Base-by-base conservation (phyloP, 1,284 basidiomycete species). In the Boletus subluridellus region DNA sequence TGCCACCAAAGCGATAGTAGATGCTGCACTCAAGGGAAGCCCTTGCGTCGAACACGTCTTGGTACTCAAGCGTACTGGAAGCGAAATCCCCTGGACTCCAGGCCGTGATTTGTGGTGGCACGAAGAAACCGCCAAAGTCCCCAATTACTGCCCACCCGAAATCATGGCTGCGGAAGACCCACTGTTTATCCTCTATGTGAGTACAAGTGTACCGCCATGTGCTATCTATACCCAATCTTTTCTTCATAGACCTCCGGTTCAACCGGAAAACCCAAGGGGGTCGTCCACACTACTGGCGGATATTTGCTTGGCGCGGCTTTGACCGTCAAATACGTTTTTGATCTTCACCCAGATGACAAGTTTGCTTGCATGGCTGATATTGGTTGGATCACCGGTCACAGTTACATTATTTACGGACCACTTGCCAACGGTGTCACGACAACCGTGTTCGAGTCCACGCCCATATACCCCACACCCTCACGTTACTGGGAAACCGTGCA, bases 341-440 rank as follows among this genome's bases (percentile, higher is more conserved):
- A 99, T 73, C 86, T 98, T 34, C 97, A 99, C 75, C 85, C 89
- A 15, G 91, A 90, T 56, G 90, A 95, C 78, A 86, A 82, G 65
- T 98, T 96, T 73, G 96, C 91, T 6, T 99, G 97, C 81, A 96
- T 98, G 95, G 96, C 96, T 62, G 96, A 99, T 73, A 85, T 99
- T 58, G 96, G 96, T 68, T 99, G 96, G 96, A 98, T 99, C 77
- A 99, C 96, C 5, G 96, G 96, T 41, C 96, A 98, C 80, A 93
- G 93, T 76, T 92, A 98, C 80, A 98, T 98, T 73, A 84, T 98
- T 65, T 99, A 98, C 76, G 96, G 97, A 26, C 97, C 97, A 5
- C 85, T 98, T 59, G 80, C 85, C 60, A 92, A 94, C 73, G 96
- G 96, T 63, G 89, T 94, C 51, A 85, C 94, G 15, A 98, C 96